Evolutionary conservation across 441 rosid genomes (phyloP).

Genomic region (Jatropha multifida): DNA sequence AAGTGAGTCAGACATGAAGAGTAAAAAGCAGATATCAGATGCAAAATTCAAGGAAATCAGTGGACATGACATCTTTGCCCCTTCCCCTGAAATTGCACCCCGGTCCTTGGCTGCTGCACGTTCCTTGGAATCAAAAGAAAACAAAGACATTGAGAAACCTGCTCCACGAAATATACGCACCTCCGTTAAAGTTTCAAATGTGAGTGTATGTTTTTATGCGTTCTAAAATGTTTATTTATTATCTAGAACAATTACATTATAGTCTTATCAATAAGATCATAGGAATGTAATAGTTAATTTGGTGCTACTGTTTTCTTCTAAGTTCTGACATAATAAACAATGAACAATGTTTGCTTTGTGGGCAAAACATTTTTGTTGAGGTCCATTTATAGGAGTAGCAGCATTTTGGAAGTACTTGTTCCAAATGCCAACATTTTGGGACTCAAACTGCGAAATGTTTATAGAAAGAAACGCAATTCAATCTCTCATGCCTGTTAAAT

Average conservation of each 20-base stretch:
- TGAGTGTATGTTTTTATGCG: conserved; percentile 38
- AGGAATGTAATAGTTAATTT: background rate
- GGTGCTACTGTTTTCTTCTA: background rate
- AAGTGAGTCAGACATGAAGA: conserved; percentile 51
- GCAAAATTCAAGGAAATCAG: conserved; percentile 85
- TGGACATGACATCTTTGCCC: conserved; percentile 91
- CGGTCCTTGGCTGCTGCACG: conserved; percentile 54
- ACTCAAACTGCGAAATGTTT: background rate
- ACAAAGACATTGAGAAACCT: conserved; percentile 57
- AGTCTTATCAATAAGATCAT: background rate
- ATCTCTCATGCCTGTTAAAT: conserved; percentile 2
- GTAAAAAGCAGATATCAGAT: conserved; percentile 66
- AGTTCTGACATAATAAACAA: too few relatives aligned
- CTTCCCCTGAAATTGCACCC: conserved; percentile 76
- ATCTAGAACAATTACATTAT: background rate
- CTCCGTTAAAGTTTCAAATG: conserved; percentile 78
- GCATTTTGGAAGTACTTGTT: background rate
- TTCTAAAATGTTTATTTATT: background rate
- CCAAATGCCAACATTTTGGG: background rate
- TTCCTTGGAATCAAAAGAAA: conserved; percentile 53
- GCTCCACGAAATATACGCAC: conserved; percentile 69
- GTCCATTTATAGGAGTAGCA: background rate
- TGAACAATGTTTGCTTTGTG: background rate
- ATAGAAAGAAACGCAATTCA: background rate
- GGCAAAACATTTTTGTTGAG: background rate